Evolutionary conservation across 495 filamentous ascomycete genomes (phyloP).

Genomic region (Cetradonia linearis): DNA sequence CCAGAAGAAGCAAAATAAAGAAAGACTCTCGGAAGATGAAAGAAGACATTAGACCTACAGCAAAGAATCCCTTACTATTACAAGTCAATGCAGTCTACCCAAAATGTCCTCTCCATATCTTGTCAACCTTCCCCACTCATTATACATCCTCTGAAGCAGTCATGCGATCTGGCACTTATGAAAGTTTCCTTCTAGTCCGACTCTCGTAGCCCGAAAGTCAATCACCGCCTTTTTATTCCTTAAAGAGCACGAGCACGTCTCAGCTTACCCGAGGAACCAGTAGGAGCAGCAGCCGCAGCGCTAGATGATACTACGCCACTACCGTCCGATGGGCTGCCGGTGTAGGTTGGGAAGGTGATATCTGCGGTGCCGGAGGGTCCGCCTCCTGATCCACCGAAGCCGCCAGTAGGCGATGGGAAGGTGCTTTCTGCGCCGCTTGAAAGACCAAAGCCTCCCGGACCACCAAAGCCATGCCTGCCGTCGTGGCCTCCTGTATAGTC

Average conservation of each 20-base stretch:
- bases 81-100: background rate
- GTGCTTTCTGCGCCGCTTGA: background rate
- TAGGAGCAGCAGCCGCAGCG: background rate
- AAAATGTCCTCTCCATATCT: background rate
- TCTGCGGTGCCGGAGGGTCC: no score
- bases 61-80: background rate
- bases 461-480: accelerated
- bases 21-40: background rate
- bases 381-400: no score
- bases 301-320: background rate
- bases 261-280: background rate
- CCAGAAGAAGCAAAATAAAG: background rate
- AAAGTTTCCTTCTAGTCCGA: background rate
- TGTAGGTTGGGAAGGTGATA: background rate
- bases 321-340: background rate
- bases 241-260: background rate
- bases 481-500: background rate
- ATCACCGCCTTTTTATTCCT: background rate
- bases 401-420: background rate
- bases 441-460: background rate
- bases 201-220: background rate
- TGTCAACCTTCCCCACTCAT: background rate
- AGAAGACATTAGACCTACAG: background rate
- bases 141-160: background rate
- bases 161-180: no score